Evolutionary conservation across 257 asterid species (phyloP), one percentile per base, ranked within the genome.

Genomic region (Echites panduratus): DNA sequence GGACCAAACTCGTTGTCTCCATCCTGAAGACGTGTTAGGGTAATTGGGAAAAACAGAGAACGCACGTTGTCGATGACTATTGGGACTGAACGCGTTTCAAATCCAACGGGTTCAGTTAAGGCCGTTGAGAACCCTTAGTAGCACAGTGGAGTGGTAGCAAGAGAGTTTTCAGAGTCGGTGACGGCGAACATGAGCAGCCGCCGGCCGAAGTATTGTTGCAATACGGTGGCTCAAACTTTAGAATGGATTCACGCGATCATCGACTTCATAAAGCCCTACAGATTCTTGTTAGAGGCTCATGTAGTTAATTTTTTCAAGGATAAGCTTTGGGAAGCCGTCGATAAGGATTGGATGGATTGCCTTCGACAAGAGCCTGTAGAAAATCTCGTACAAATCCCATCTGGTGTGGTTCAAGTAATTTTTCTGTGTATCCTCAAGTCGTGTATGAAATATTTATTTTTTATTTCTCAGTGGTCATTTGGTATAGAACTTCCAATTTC

Each of bases 301-400:
- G 92, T 91, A 62, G 92, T 88, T 81, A 87, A 89, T 82, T 93
- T 90, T 86, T 91, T 88, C 86, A 87, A 80, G 88, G 96, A 91
- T 82, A 86, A 84, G 48, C 85, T 89, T 35, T 93, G 97, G 97
- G 94, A 87, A 84, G 81, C 89, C 45, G 92, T 93, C 57, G 92
- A 91, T 82, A 74, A 79, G 57, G 90, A 91, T 67, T 93, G 98
- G 97, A 85, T 89, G 85, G 84, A 91, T 79, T 93, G 96, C 78
- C 80, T 93, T 78, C 81, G 86, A 45, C 79, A 77, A 27, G 97
- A 88, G 80, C 82, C 86, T 3, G 85, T 85, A 52, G 88, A 84
- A 56, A 86, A 86, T 71, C 85, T 89, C 56, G 72, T 91, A 77
- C 86, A 44, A 58, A 84, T 91, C 57, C 97, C 97, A 4, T 87